These are phyloP conservation scores for Auricularia cornea DNA, from an alignment of 768 basidiomycete genomes.

Conservation along the genomic window DNA sequence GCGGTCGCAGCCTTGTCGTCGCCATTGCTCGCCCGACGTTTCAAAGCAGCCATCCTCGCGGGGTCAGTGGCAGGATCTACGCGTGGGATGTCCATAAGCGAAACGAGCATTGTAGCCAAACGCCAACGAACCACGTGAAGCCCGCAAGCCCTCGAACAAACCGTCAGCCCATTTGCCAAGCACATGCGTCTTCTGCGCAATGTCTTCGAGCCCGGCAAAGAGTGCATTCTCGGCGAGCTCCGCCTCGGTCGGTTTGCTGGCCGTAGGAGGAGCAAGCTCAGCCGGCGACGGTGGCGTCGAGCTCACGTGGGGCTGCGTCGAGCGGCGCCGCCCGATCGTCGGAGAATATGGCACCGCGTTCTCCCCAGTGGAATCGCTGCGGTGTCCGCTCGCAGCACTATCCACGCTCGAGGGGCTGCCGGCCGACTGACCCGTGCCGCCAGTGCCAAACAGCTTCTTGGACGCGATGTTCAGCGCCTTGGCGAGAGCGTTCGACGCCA, in stretches of 20 bases:
- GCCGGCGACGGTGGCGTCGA: neutral
- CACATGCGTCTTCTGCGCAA: slow-evolving; percentile 94
- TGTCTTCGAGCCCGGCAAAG: slow-evolving; percentile 72
- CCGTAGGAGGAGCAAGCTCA: neutral
- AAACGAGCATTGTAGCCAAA: slow-evolving; percentile 4
- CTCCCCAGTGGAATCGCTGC: neutral
- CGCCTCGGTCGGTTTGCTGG: neutral
- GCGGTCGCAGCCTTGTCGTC: slow-evolving; percentile 80
- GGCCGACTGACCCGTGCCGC: neutral
- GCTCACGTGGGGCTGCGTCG: neutral
- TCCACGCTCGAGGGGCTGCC: neutral
- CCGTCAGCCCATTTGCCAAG: slow-evolving; percentile 91
- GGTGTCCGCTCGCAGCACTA: neutral
- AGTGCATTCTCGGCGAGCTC: slow-evolving; percentile 78
- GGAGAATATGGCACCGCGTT: neutral
- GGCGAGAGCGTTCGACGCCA: slow-evolving; percentile 62
- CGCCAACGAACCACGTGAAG: slow-evolving; percentile 14
- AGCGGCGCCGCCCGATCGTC: neutral
- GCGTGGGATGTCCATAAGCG: slow-evolving; percentile 10
- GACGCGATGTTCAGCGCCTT: slow-evolving; percentile 74
- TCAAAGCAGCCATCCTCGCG: slow-evolving; percentile 44
- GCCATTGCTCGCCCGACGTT: slow-evolving; percentile 23
- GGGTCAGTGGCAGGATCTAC: slow-evolving; percentile 78
- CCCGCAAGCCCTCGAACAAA: slow-evolving; percentile 84
- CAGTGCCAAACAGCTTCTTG: slow-evolving; percentile 68